Evolutionary conservation across 148 eudicot genomes (phyloP).

Genomic region (Amaranthus cruentus): DNA sequence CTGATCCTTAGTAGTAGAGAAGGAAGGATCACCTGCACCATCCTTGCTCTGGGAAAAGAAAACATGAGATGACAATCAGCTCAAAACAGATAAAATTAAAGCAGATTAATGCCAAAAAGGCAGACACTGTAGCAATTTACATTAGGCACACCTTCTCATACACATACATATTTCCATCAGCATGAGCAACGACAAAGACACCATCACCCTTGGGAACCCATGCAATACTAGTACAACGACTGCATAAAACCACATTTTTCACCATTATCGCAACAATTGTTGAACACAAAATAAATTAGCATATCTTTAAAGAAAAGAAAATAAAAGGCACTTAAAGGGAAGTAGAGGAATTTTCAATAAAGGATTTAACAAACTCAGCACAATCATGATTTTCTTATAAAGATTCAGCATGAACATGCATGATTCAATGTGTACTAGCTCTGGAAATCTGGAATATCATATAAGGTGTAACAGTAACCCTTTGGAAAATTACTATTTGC

Average conservation of each 20-base stretch:
- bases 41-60: conserved; percentile 58
- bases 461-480: too few relatives aligned
- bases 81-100: background rate
- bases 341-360: background rate
- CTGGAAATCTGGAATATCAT: background rate
- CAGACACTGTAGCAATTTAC: conserved; percentile 1
- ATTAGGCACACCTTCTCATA: conserved; percentile 76
- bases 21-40: conserved; percentile 74
- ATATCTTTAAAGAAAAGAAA: background rate
- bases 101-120: background rate
- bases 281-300: background rate
- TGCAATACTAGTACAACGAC: conserved; percentile 81
- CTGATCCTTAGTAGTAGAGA: conserved; percentile 74
- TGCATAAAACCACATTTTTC: conserved; percentile 25
- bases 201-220: conserved; percentile 91
- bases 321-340: background rate
- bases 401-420: background rate
- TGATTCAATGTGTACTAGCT: background rate
- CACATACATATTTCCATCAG: conserved; percentile 81
- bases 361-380: background rate
- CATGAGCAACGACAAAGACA: conserved; percentile 71
- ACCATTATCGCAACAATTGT: background rate
- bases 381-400: too few relatives aligned
- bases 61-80: conserved; percentile 13
- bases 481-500: too few relatives aligned